Base-by-base conservation (phyloP, 352 stramenopile genomes). In the Peronosclerospora sorghi region DNA sequence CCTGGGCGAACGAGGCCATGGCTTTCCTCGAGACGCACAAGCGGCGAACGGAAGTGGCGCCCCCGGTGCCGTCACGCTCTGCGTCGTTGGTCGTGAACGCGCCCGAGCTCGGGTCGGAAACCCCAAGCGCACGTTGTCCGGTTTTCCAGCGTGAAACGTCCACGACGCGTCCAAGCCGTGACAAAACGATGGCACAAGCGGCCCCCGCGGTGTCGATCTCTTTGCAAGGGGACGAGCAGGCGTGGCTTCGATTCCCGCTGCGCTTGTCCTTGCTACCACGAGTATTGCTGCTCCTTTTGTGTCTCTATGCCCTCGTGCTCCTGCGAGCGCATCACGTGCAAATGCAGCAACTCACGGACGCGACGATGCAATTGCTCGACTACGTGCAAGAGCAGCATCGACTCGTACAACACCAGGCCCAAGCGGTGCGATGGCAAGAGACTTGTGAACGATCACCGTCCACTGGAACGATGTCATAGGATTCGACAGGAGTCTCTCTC, bases 1-100 rank as follows among this genome's bases (percentile, higher is more conserved):
- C 59, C 2, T 88, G 76, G 76, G 53, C 63, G 9, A 70, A 70
- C 28, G 59, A 74, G 29, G 63, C 73, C 0, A 62, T 75, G 19
- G 45, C 71, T 26, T 70, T 73, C 37, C 42, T 85, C 4, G 52
- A 68, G 41, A 58, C 35, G 0, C 65, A 76, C n/a, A n/a, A n/a
- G n/a, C n/a, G n/a, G n/a, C n/a, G n/a, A n/a, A n/a, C n/a, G n/a
- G n/a, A n/a, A n/a, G n/a, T n/a, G n/a, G n/a, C n/a, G n/a, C n/a
- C n/a, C n/a, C n/a, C n/a, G n/a, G n/a, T n/a, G n/a, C n/a, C n/a
- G n/a, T n/a, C n/a, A n/a, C n/a, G n/a, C n/a, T n/a, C n/a, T n/a
- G n/a, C n/a, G n/a, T n/a, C n/a, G n/a, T n/a, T n/a, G n/a, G n/a
- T n/a, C n/a, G n/a, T n/a, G n/a, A n/a, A n/a, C n/a, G 27, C 32